These are phyloP conservation scores for Galerina marginata DNA, from an alignment of 768 basidiomycete genomes.

Conservation along the genomic window DNA sequence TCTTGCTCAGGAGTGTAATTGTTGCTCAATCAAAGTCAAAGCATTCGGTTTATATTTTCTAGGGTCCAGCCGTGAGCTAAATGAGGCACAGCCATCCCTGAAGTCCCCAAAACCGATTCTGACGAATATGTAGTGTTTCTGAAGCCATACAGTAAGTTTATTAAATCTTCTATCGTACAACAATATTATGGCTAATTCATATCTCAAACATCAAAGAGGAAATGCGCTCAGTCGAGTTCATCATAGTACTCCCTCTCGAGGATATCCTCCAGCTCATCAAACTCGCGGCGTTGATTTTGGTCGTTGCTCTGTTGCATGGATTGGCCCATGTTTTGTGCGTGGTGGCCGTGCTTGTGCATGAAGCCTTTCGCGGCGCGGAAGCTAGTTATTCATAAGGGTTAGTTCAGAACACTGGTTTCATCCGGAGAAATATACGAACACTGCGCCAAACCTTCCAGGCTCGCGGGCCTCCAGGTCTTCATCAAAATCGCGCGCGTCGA, in stretches of 20 bases:
- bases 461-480: constrained; percentile 15
- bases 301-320: background rate
- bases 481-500: constrained; percentile 14
- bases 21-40: no score
- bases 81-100: no score
- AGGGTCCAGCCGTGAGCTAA: no score
- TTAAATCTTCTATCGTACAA: background rate
- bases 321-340: background rate
- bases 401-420: no score
- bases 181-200: background rate
- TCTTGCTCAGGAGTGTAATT: no score
- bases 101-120: no score
- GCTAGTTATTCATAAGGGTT: background rate
- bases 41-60: no score
- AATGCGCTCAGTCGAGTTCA: constrained; percentile 2
- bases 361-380: background rate
- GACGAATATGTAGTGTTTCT: no score
- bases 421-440: no score
- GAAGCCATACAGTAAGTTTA: no score
- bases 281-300: background rate
- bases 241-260: constrained; percentile 9
- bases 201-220: background rate
- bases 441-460: background rate
- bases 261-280: constrained; percentile 11
- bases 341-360: constrained; percentile 1